Evolutionary conservation across 2,329 filamentous ascomycete genomes (phyloP).

Genomic region (Biscogniauxia marginata): DNA sequence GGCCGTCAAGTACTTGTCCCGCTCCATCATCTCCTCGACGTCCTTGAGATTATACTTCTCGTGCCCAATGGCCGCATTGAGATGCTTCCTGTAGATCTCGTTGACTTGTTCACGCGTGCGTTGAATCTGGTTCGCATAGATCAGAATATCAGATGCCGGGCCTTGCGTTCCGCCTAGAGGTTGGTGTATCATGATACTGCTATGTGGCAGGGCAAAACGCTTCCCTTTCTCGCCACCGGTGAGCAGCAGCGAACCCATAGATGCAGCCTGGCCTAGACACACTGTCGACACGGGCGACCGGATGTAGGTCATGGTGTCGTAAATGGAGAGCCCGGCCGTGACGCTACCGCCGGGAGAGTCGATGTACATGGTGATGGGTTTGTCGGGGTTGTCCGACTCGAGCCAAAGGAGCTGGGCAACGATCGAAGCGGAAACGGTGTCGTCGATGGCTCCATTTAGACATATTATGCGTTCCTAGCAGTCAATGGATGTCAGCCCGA

Average conservation of each 20-base stretch:
- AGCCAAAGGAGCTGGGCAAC: conserved; percentile 97
- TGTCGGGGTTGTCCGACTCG: conserved; percentile 92
- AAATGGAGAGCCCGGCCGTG: conserved; percentile 84
- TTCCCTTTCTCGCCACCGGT: conserved; percentile 83
- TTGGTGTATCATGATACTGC: conserved; percentile 95
- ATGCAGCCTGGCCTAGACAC: conserved; percentile 90
- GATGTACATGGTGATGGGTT: conserved; percentile 96
- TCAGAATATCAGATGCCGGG: conserved; percentile 79
- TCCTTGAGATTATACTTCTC: conserved; percentile 79
- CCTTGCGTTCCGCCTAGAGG: conserved; percentile 72
- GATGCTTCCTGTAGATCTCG: conserved; percentile 80
- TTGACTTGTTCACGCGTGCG: conserved; percentile 83
- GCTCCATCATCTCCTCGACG: conserved; percentile 93
- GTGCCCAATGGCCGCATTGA: conserved; percentile 72
- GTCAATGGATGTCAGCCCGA: conserved; percentile 1
- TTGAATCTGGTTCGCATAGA: conserved; percentile 96
- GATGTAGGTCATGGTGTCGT: conserved; percentile 99
- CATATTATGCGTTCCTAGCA: conserved; percentile 88
- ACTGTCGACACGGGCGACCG: conserved; percentile 90
- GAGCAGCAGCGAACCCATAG: conserved; percentile 88
- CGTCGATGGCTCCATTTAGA: conserved; percentile 88
- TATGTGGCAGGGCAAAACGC: conserved; percentile 87
- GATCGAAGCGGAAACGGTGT: conserved; percentile 86
- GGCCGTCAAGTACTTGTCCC: conserved; percentile 90
- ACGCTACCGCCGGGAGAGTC: conserved; percentile 94